Conservation (phyloP, 257 asterid genomes). For the Capsicum rhomboideum region DNA sequence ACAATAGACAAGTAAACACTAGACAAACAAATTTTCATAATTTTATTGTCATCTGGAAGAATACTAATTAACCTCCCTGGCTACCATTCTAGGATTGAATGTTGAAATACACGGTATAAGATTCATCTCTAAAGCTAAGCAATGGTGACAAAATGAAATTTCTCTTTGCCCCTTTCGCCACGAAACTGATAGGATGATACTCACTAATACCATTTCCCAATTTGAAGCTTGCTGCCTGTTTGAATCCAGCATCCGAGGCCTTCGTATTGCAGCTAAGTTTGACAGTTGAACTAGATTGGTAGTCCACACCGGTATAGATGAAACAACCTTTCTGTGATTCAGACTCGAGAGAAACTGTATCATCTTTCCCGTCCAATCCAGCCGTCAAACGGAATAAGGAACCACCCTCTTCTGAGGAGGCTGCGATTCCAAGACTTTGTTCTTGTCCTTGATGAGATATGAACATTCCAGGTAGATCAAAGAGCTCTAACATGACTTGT, state of each 20-base stretch:
- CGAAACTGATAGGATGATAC: slow-evolving; percentile 78
- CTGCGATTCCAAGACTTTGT: slow-evolving; percentile 24
- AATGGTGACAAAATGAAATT: slow-evolving; percentile 59
- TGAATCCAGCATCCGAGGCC: slow-evolving; percentile 28
- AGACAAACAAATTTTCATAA: background rate
- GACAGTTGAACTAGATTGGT: slow-evolving; percentile 14
- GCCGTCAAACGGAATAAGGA: slow-evolving; percentile 30
- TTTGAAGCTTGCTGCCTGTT: slow-evolving; percentile 45
- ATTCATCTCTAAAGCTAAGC: slow-evolving; percentile 68
- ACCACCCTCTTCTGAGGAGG: slow-evolving; percentile 9
- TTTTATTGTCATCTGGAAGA: background rate
- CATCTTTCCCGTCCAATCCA: slow-evolving; percentile 32
- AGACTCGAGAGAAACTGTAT: slow-evolving; percentile 45
- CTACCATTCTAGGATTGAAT: background rate
- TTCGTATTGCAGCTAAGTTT: slow-evolving; percentile 36
- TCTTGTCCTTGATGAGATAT: slow-evolving; percentile 49
- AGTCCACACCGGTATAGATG: slow-evolving; percentile 21
- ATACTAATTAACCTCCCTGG: background rate
- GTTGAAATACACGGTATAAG: slow-evolving; percentile 75
- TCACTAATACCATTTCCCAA: slow-evolving; percentile 43
- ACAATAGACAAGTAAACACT: background rate
- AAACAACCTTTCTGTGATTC: slow-evolving; percentile 36
- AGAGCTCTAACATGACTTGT: slow-evolving; percentile 57
- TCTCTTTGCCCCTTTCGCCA: slow-evolving; percentile 54
- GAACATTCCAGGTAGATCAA: slow-evolving; percentile 51